A percentile compares a stretch with the other conserved stretches of the same genome.
Evolutionary conservation across 352 stramenopile species (phyloP).

Genomic region (Globisporangium echinulatum): DNA sequence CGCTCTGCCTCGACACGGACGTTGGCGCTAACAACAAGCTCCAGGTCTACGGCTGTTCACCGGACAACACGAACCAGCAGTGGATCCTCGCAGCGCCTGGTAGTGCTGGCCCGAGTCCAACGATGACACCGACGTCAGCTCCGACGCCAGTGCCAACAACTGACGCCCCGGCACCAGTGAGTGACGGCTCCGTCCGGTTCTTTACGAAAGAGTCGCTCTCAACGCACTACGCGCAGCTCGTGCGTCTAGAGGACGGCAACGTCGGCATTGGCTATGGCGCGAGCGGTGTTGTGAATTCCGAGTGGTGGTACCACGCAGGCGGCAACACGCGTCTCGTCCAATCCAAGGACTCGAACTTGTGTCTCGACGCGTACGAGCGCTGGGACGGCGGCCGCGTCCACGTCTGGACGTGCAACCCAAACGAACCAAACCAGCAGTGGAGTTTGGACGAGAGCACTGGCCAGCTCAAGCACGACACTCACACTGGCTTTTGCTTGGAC

Average conservation of each 20-base stretch:
- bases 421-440: constrained; percentile 45
- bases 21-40: constrained; percentile 39
- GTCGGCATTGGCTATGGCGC: constrained; percentile 21
- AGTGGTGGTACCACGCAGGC: constrained; percentile 37
- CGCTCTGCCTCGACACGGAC: constrained; percentile 59
- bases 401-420: constrained; percentile 25
- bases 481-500: constrained; percentile 57
- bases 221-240: constrained; percentile 32
- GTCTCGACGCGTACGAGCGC: constrained; percentile 54
- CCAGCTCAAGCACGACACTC: constrained; percentile 36
- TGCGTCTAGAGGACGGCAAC: constrained; percentile 16
- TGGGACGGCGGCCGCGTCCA: constrained; percentile 46
- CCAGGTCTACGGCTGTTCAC: constrained; percentile 49
- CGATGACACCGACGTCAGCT: constrained; percentile 5
- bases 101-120: constrained; percentile 7
- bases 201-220: constrained; percentile 30
- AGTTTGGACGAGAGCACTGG: constrained; percentile 25
- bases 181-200: constrained; percentile 27
- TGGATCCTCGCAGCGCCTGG: constrained; percentile 19
- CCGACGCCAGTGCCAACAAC: constrained; percentile 9
- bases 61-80: constrained; percentile 51
- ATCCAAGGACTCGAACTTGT: constrained; percentile 37
- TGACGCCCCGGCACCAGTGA: constrained; percentile 11
- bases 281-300: constrained; percentile 16
- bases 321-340: constrained; percentile 35